phyloP scores from a whole-genome alignment of 345 rosid genomes.

The Linum lewisii region DNA sequence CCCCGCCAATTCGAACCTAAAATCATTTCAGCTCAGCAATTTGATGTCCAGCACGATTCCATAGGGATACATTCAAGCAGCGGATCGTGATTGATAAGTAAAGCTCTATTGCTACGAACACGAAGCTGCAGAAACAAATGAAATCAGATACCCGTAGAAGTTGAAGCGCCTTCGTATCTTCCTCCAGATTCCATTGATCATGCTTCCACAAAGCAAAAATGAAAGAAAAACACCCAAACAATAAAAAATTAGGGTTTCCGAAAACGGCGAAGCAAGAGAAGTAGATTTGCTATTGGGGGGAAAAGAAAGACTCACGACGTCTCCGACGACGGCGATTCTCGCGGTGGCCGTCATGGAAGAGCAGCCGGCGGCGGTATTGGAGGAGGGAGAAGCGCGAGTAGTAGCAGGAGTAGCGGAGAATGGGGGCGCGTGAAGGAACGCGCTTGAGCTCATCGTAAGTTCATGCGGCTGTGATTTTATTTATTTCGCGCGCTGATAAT shows the following conservation, averaged over 20 bases:
- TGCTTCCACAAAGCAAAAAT: slow-evolving; percentile 35
- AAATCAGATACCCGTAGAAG: slow-evolving; percentile 38
- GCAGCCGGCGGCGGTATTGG: slow-evolving; percentile 4
- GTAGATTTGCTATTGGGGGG: too few relatives aligned
- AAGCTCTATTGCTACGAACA: too few relatives aligned
- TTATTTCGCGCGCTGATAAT: background rate
- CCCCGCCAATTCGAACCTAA: too few relatives aligned
- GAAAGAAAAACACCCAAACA: background rate
- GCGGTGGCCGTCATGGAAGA: slow-evolving; percentile 34
- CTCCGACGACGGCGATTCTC: slow-evolving; percentile 53
- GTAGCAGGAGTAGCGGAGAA: background rate
- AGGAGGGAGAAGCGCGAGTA: slow-evolving; percentile 10
- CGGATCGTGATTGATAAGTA: too few relatives aligned
- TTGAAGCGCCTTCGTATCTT: slow-evolving; percentile 71
- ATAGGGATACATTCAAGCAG: background rate
- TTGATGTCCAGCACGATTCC: background rate
- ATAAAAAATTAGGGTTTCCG: background rate
- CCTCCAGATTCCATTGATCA: slow-evolving; percentile 61
- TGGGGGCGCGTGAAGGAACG: slow-evolving; percentile 19
- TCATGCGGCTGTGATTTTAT: background rate
- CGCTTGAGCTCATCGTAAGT: slow-evolving; percentile 13
- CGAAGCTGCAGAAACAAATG: too few relatives aligned
- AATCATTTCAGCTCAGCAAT: too few relatives aligned
- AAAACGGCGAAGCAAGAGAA: background rate
- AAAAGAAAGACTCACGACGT: slow-evolving; percentile 33